These are phyloP conservation scores for Vitis labrusca DNA, from an alignment of 164 flowering plant species.

Conservation along the genomic window DNA sequence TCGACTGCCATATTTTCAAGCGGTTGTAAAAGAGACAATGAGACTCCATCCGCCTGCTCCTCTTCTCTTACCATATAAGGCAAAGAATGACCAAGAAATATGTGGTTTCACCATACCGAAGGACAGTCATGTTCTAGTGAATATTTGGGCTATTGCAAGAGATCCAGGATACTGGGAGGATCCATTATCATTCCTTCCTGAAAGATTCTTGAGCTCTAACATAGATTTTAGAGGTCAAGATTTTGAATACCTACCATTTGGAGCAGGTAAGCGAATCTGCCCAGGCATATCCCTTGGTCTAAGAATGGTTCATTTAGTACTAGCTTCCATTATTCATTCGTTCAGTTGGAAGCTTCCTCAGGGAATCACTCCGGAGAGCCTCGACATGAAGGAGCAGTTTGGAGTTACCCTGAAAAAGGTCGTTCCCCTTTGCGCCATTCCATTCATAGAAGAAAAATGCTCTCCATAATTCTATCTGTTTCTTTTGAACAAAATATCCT, in stretches of 20 bases:
- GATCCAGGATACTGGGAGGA: constrained; percentile 20
- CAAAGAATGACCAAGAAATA: neutral
- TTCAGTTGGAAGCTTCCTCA: neutral
- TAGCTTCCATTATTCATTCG: neutral
- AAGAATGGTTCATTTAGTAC: neutral
- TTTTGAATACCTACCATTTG: neutral
- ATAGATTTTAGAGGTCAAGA: constrained; percentile 5
- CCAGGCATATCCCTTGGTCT: neutral
- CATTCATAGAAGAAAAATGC: neutral
- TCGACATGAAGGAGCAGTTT: neutral
- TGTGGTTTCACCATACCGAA: constrained; percentile 17
- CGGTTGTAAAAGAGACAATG: constrained; percentile 24
- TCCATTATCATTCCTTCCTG: constrained; percentile 14
- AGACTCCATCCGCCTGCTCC: constrained; percentile 28
- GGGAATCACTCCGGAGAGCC: neutral
- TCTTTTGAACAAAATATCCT: no score
- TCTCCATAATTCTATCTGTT: no score
- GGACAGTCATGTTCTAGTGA: constrained; percentile 15
- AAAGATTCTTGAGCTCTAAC: constrained; percentile 17
- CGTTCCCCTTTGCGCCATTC: neutral
- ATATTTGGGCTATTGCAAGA: constrained; percentile 21
- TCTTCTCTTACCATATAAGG: constrained; percentile 25
- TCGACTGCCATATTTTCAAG: constrained; percentile 21
- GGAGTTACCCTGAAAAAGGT: neutral
- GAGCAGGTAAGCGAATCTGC: neutral